phyloP scores from a whole-genome alignment of 106 monocot genomes.

The Amphibolis antarctica region DNA sequence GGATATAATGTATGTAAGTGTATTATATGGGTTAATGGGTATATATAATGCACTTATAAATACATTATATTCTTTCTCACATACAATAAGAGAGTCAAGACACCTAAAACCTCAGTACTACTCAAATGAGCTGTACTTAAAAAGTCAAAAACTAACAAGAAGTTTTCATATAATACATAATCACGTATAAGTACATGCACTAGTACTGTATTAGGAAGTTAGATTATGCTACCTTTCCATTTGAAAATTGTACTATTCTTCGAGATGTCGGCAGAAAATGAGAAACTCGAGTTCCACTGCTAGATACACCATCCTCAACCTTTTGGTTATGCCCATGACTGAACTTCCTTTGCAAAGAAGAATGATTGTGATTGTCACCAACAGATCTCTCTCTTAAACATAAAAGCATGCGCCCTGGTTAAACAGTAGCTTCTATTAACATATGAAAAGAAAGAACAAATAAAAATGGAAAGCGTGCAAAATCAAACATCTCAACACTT shows the following conservation, averaged over 20 bases:
- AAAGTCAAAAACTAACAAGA: neutral
- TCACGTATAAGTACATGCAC: neutral
- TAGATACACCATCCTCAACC: constrained; percentile 51
- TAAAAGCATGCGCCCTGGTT: constrained; percentile 83
- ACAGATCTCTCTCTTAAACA: constrained; percentile 79
- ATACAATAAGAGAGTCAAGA: too few relatives aligned
- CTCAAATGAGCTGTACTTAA: neutral
- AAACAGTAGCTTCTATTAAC: constrained; percentile 10
- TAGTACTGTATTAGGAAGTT: neutral
- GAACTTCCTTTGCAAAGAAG: constrained; percentile 92
- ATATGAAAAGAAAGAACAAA: neutral
- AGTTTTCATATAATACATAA: neutral
- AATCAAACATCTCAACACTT: too few relatives aligned
- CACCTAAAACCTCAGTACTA: neutral
- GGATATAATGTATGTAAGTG: too few relatives aligned
- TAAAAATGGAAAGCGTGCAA: neutral
- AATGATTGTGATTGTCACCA: constrained; percentile 53
- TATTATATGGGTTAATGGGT: too few relatives aligned
- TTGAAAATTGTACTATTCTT: constrained; percentile 94
- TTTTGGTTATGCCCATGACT: constrained; percentile 78
- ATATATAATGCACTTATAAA: too few relatives aligned
- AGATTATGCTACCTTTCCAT: constrained; percentile 53
- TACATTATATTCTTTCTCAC: too few relatives aligned
- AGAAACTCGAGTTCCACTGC: constrained; percentile 72
- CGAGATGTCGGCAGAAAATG: constrained; percentile 95